Percentiles rank a stretch among this genome's conserved stretches.
Evolutionary conservation across 1,284 basidiomycete genomes (phyloP).

Genomic region (Marasmius fiardii): DNA sequence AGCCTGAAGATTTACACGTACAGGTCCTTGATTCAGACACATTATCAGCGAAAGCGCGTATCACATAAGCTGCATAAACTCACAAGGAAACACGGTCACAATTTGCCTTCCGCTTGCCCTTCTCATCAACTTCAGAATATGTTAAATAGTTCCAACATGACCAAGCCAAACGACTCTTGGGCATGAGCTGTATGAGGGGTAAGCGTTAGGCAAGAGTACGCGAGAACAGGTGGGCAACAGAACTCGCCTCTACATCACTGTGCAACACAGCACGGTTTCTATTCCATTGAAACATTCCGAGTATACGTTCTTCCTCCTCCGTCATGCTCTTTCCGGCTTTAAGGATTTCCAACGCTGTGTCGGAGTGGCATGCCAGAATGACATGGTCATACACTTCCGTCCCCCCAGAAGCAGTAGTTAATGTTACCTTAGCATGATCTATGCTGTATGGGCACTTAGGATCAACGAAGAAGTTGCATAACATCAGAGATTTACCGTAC

Average conservation of each 20-base stretch:
- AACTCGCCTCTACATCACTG: slow-evolving; percentile 49
- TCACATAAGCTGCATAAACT: slow-evolving; percentile 25
- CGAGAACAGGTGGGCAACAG: neutral
- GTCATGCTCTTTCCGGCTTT: slow-evolving; percentile 49
- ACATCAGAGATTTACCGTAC: neutral
- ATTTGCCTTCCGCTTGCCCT: slow-evolving; percentile 42
- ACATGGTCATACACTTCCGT: slow-evolving; percentile 65
- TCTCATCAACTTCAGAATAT: slow-evolving; percentile 34
- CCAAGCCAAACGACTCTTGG: slow-evolving; percentile 56
- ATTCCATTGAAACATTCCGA: slow-evolving; percentile 66
- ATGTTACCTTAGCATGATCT: slow-evolving; percentile 27
- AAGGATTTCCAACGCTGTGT: slow-evolving; percentile 61
- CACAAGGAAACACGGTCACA: slow-evolving; percentile 65
- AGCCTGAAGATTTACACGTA: slow-evolving; percentile 19
- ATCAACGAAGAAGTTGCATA: neutral
- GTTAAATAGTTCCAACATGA: slow-evolving; percentile 78
- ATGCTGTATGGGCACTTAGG: neutral
- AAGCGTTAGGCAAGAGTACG: slow-evolving; percentile 2
- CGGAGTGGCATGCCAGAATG: slow-evolving; percentile 77
- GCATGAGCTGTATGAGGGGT: slow-evolving; percentile 55
- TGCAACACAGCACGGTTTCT: slow-evolving; percentile 72
- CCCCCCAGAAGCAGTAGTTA: slow-evolving; percentile 43
- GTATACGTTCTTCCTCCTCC: slow-evolving; percentile 51
- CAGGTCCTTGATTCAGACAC: slow-evolving; percentile 47
- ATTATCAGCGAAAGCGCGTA: slow-evolving; percentile 11